Evolutionary conservation across 78 protist genomes (phyloP).

Genomic region (Diacronema lutheri): DNA sequence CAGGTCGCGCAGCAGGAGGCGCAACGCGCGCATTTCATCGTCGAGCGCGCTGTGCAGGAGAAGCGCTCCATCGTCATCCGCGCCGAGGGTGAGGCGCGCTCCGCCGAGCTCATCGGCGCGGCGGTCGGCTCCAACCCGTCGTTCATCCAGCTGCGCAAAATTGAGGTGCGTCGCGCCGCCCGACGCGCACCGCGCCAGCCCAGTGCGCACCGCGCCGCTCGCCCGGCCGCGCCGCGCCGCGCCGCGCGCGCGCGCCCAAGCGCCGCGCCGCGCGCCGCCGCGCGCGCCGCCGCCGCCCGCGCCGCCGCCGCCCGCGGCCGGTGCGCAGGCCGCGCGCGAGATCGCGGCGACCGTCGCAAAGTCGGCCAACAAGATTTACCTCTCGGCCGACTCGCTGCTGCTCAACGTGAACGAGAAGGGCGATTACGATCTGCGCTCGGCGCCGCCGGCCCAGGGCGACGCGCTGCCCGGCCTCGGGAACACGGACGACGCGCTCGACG

Average conservation of each 20-base stretch:
- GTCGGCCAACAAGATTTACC: constrained; percentile 49
- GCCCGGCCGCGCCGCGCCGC: background rate
- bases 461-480: no score
- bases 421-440: no score
- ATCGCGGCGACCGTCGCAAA: constrained; percentile 58
- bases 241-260: background rate
- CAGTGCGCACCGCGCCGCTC: background rate
- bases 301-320: no score
- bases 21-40: constrained; percentile 87
- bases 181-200: background rate
- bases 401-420: constrained; percentile 46
- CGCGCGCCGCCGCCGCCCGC: no score
- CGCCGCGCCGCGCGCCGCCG: background rate
- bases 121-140: constrained; percentile 82
- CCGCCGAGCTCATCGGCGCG: constrained; percentile 82
- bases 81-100: constrained; percentile 94
- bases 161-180: constrained; percentile 43
- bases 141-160: constrained; percentile 69
- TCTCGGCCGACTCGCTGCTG: constrained; percentile 69
- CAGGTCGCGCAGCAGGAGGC: constrained; percentile 88
- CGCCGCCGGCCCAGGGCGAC: no score
- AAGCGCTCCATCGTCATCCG: constrained; percentile 73
- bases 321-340: constrained; percentile 67
- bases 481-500: no score
- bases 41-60: constrained; percentile 82